Evolutionary conservation across 768 basidiomycete genomes (phyloP).

Genomic region (Rhizopogon vesiculosus): DNA sequence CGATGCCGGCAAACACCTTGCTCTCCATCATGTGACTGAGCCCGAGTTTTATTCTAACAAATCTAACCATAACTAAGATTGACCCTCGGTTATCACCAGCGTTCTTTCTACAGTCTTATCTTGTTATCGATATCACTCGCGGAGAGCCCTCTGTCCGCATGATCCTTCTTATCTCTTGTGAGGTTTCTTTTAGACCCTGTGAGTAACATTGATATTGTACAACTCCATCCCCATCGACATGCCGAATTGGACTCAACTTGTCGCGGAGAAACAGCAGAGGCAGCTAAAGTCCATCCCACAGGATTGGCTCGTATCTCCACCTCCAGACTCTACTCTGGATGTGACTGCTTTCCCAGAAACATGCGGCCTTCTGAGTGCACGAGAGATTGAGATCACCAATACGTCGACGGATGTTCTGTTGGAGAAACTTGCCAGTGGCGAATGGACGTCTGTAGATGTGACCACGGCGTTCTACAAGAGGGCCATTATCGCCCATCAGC

Average conservation of each 20-base stretch:
- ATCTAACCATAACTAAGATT: too few species aligned
- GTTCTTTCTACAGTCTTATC: neutral
- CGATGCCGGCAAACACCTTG: too few species aligned
- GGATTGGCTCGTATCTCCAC: constrained; percentile 54
- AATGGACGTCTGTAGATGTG: constrained; percentile 63
- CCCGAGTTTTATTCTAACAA: too few species aligned
- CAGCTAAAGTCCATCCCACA: constrained; percentile 56
- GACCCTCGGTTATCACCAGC: too few species aligned
- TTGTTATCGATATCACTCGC: neutral
- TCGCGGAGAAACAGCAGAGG: constrained; percentile 45
- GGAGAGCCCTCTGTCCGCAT: neutral
- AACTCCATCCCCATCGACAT: neutral
- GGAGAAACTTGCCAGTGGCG: constrained; percentile 44
- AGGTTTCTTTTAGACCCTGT: too few species aligned
- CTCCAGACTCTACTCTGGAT: constrained; percentile 41
- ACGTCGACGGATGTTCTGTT: constrained; percentile 42
- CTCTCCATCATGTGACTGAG: too few species aligned
- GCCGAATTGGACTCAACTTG: constrained; percentile 47
- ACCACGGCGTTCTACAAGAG: constrained; percentile 72
- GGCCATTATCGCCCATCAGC: constrained; percentile 73
- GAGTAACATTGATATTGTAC: neutral
- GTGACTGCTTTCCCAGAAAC: constrained; percentile 50
- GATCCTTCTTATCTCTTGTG: too few species aligned
- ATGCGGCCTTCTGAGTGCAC: constrained; percentile 50
- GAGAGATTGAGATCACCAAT: constrained; percentile 59